Base-by-base conservation (phyloP, 139 green algal species). In the Axilococcus clingmanii region DNA sequence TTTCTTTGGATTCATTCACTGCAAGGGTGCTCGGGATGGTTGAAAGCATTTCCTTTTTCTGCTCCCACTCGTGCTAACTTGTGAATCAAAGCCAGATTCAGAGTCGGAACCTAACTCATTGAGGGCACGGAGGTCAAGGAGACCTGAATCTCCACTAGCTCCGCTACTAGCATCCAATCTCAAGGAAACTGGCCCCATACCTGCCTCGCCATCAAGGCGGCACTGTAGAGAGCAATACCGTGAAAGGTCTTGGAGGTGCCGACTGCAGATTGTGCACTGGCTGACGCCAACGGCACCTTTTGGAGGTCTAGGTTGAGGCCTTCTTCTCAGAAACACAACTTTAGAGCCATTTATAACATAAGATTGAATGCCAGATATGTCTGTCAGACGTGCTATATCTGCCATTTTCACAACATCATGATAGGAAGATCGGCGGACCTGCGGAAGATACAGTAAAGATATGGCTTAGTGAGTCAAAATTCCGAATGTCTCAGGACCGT, bases 291-390 rank as follows among this genome's bases (percentile, higher is more conserved):
- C 52, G 27, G 65, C 61, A 24, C 65, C 65, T 38, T 71, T 71
- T 38, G 74, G 66, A 3, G 59, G 58, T 25, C 71, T 58, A 11
- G 70, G 75, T 56, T 93, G 83, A 25, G 83, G 83, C 2, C 83
- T 68, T 19, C 76, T 52, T 3, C 72, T 72, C 20, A 93, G 69
- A 64, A 93, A 93, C 14, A 92, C 48, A 35, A 93, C 86, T 57
- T 76, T 71, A 16, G 37, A 65, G 35, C 69, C 69, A 56, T 92
- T 92, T 67, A 92, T 92, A 22, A 85, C 70, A 65, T 92, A 92
- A 11, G 79, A 63, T 63, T 94, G 84, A 37, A 94, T 77, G 24
- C 61, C 68, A 0, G 33, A 30, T 5, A 82, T 64, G 52, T 94
- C 79, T 8, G 61, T 35, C 23, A 75, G 34, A 3, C 41, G 20